Base-by-base conservation (phyloP, 2,329 filamentous ascomycete species). In the Aureobasidium sp. region DNA sequence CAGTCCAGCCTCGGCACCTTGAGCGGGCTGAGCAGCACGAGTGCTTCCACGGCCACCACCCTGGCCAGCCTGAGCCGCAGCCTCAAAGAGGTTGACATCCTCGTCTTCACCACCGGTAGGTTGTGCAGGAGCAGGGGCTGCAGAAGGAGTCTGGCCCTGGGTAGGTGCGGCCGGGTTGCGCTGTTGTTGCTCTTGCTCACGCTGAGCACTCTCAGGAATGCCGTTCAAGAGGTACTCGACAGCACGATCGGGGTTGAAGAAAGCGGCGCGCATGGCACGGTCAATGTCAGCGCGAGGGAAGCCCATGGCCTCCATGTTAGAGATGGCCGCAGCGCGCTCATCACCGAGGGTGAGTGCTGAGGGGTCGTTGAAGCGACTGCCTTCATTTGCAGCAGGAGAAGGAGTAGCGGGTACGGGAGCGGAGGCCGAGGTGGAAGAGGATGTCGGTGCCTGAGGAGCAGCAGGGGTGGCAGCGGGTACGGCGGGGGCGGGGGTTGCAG, bases 271-370 rank as follows among this genome's bases (percentile, higher is more conserved):
- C 88, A 99, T 94, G 57, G 94, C 94, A 51, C 88, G 85, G 68
- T 97, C 91, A 67, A 97, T 96, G 72, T 96, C 89, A 58, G 85
- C 80, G 71, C 92, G 84, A 70, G 90, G 85, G 68, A 99, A 99
- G 9, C 94, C 94, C 94, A 99, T 99, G 67, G 88, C 88, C 77
- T 96, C 92, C 91, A 99, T 96, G 73, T 92, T 91, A 53, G 88
- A 83, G 70, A 97, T 88, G 41, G 91, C 91, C 67, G 87, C 85
- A 65, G 89, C 85, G 67, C 91, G 86, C 74, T 93, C 88, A 64
- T 87, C 81, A 59, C 94, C 94, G 78, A 96, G 87, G 25, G 91
- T 86, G 72, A 97, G 82, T n/a, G 90, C 86, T 34, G 89, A 93
- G 29, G 89, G 84, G 68, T 91, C 87, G 71, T 86, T 85, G 71